A percentile compares a stretch with the other conserved stretches of the same genome.
phyloP scores from a whole-genome alignment of 164 flowering plant species.

The Chimonanthus praecox region DNA sequence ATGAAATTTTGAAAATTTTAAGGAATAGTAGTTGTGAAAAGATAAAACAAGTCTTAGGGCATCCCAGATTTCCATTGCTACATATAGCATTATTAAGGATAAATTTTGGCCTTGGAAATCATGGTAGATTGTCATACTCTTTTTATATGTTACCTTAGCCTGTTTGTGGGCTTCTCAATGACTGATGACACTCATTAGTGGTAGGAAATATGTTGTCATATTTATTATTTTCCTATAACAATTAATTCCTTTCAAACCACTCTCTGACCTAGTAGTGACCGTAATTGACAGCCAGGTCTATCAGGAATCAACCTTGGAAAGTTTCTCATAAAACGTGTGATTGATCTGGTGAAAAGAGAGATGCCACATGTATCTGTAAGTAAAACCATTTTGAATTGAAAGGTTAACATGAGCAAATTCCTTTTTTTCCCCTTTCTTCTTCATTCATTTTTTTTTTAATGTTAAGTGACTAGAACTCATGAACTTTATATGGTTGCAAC shows the following conservation, averaged over 20 bases:
- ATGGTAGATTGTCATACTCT: too few relatives aligned
- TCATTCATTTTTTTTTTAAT: not conserved
- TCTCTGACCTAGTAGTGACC: constrained; percentile 14
- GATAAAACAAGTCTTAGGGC: not conserved
- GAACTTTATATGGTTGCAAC: too few relatives aligned
- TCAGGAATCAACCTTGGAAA: constrained; percentile 91
- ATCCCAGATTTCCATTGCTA: not conserved
- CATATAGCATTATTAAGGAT: too few relatives aligned
- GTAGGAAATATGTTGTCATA: not conserved
- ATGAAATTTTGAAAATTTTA: too few relatives aligned
- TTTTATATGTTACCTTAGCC: too few relatives aligned
- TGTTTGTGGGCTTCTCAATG: too few relatives aligned
- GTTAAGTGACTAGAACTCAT: not conserved
- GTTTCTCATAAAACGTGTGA: constrained; percentile 90
- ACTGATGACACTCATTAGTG: not conserved
- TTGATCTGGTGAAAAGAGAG: constrained; percentile 68
- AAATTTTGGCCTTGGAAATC: too few relatives aligned
- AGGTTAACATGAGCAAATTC: not conserved
- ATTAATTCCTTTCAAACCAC: constrained; percentile 1
- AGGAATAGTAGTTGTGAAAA: too few relatives aligned
- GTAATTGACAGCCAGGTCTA: constrained; percentile 74
- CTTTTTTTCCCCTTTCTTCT: not conserved
- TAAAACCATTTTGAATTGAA: constrained; percentile 4
- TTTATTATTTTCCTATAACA: not conserved
- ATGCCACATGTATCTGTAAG: constrained; percentile 88